phyloP scores from a whole-genome alignment of 2,329 filamentous ascomycete species.

The Neobulgaria alba region DNA sequence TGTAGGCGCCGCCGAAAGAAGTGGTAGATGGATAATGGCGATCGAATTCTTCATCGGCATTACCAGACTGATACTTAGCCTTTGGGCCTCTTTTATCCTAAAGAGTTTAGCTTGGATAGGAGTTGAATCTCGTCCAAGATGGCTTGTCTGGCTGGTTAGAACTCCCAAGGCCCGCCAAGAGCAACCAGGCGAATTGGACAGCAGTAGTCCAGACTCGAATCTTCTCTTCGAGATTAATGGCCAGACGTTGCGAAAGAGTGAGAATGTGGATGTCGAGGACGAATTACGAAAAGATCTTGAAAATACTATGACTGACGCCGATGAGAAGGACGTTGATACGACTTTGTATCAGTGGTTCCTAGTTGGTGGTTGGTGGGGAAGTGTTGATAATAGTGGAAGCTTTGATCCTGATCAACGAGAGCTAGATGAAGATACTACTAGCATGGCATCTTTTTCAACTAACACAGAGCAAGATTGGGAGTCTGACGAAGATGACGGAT shows the following conservation, averaged over 20 bases:
- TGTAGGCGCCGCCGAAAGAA: constrained; percentile 70
- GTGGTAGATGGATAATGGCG: constrained; percentile 68
- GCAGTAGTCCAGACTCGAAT: constrained; percentile 41
- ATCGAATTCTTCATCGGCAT: constrained; percentile 72
- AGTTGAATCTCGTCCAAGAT: constrained; percentile 52
- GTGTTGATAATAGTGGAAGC: constrained; percentile 70
- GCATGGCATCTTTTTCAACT: constrained; percentile 55
- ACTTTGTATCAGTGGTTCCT: constrained; percentile 82
- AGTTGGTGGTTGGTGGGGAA: constrained; percentile 75
- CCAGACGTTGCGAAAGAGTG: constrained; percentile 46
- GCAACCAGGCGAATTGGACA: constrained; percentile 15
- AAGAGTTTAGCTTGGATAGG: constrained; percentile 47
- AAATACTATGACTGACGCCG: constrained; percentile 33
- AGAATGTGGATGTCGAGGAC: constrained; percentile 70
- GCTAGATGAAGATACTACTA: constrained; percentile 66
- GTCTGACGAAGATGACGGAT: constrained; percentile 36
- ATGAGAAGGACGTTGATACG: constrained; percentile 61
- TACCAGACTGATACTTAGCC: constrained; percentile 50
- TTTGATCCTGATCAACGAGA: constrained; percentile 51
- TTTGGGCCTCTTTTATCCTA: constrained; percentile 22
- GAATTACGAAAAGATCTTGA: constrained; percentile 56
- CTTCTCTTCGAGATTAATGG: constrained; percentile 43
- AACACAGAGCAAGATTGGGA: constrained; percentile 38
- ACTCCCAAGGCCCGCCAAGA: constrained; percentile 18
- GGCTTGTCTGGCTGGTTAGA: constrained; percentile 40